Base-by-base conservation (phyloP, 2,329 filamentous ascomycete species). In the Reticulascus tulasneorum region DNA sequence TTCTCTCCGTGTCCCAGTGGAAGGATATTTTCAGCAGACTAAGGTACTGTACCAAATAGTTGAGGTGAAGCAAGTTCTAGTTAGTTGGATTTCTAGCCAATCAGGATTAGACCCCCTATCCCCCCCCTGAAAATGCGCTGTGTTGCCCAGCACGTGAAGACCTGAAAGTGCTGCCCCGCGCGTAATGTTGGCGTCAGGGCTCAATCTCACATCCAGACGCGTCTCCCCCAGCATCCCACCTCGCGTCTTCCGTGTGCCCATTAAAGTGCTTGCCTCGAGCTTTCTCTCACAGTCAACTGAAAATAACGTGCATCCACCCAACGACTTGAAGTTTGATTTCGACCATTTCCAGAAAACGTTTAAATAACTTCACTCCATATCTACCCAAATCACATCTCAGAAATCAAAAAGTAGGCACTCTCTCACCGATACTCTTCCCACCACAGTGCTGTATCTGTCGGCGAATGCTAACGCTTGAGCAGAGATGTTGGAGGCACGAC, bases 401-500 rank as follows among this genome's bases (percentile, higher is more conserved):
- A 18, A 40, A 26, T 7, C 22, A 31, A 17, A 20, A 13, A n/a
- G n/a, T n/a, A n/a, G n/a, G n/a, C n/a, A n/a, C 4, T 7, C n/a
- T 21, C 28, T 25, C 23, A 27, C 29, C 33, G 35, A 28, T n/a
- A 4, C 13, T 5, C n/a, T 13, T 21, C n/a, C n/a, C n/a, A n/a
- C n/a, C n/a, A 16, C 12, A 11, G 15, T 33, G 15, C 21, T 17
- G 5, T 31, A n/a, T 23, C 27, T 10, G 9, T 13, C 19, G 28
- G 15, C 4, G 18, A 17, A 80, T 75, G n/a, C 37, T 48, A 35
- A 49, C 19, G 26, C 37, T 35, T 36, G 36, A 28, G 44, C 56
- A 73, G 71, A 60, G 47, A 78, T 97, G 91, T 82, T 98, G 72
- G 93, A 98, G 79, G 93, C 93, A 79, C 86, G 90, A 69, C 79